phyloP scores from a whole-genome alignment of 2,329 filamentous ascomycete genomes.

The Fusarium palustre region DNA sequence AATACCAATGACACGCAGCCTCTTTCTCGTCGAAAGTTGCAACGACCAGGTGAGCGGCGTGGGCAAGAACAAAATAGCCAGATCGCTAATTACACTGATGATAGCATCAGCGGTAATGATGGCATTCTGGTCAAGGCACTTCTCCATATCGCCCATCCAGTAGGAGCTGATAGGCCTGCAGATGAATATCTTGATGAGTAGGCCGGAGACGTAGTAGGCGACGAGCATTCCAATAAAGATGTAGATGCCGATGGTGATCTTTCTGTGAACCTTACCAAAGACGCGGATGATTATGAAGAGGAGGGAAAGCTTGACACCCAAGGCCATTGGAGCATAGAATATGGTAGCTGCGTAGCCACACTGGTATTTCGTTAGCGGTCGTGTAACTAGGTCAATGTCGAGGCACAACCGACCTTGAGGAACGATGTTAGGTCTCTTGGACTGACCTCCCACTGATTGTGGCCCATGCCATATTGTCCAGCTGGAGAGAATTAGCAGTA shows the following conservation, averaged over 20 bases:
- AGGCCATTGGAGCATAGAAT: conserved; percentile 59
- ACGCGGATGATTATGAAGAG: conserved; percentile 58
- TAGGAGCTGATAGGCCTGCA: conserved; percentile 57
- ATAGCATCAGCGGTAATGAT: conserved; percentile 39
- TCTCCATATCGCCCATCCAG: conserved; percentile 50
- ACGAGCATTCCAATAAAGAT: conserved; percentile 53
- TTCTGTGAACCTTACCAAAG: conserved; percentile 55
- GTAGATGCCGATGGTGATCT: conserved; percentile 54
- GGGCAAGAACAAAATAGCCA: conserved; percentile 32
- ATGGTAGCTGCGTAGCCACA: conserved; percentile 57
- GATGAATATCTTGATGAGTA: conserved; percentile 58
- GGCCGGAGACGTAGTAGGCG: conserved; percentile 55
- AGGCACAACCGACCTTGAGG: conserved; percentile 47
- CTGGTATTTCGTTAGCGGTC: conserved; percentile 37
- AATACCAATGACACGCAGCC: conserved; percentile 33
- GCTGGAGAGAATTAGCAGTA: background rate
- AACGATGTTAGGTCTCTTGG: conserved; percentile 49
- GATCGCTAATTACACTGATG: conserved; percentile 35
- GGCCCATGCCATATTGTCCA: conserved; percentile 26
- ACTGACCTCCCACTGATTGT: conserved; percentile 42
- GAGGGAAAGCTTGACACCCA: conserved; percentile 57
- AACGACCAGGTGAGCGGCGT: conserved; percentile 35
- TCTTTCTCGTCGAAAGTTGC: conserved; percentile 26
- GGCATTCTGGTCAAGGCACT: conserved; percentile 52
- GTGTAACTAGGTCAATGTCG: accelerated